Base-by-base conservation (phyloP, 2,329 filamentous ascomycete species). In the Venturia aucupariae region DNA sequence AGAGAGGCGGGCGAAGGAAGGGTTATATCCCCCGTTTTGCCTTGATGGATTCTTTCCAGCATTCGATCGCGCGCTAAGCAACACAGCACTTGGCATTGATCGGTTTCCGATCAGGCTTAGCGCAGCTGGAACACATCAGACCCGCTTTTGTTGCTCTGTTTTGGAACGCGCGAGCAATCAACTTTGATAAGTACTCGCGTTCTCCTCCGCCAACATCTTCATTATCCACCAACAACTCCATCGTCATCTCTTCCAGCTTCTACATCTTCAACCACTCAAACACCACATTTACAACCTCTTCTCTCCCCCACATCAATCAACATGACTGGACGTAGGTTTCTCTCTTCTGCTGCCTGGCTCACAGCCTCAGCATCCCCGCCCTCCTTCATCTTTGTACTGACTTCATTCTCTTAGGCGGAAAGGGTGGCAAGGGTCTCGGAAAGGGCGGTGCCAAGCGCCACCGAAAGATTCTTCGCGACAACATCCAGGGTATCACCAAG, bases 401-500 rank as follows among this genome's bases (percentile, higher is more conserved):
- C 62, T 65, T 62, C 41, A 8, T 35, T 54, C 60, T 41, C 39
- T 72, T 72, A 94, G 90, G 90, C 79, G 91, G 91, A 79, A 95
- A 96, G 83, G 92, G 92, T 80, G 92, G 92, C 78, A 96, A 96
- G 87, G 92, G 92, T 79, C 91, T 96, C 81, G 92, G 92, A 79
- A 96, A 96, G 88, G 92, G 92, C 71, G 92, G 92, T 80, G 93
- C 93, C 81, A 97, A 97, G 90, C 92, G 92, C 82, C 92, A 97
- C 84, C 88, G 93, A 76, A 97, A 97, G 90, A 97, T 97, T 84
- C 86, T 97, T 80, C 91, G 92, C 82, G 92, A 96, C 89, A 97
- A 96, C 90, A 97, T 97, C 77, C 92, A 97, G 84, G 92, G 92
- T 82, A 97, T 97, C 78, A 97, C 92, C 76, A 97, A 97, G 90